These are phyloP conservation scores for Pelagomonas calceolata DNA, from an alignment of 108 stramenopile genomes.

Conservation along the genomic window DNA sequence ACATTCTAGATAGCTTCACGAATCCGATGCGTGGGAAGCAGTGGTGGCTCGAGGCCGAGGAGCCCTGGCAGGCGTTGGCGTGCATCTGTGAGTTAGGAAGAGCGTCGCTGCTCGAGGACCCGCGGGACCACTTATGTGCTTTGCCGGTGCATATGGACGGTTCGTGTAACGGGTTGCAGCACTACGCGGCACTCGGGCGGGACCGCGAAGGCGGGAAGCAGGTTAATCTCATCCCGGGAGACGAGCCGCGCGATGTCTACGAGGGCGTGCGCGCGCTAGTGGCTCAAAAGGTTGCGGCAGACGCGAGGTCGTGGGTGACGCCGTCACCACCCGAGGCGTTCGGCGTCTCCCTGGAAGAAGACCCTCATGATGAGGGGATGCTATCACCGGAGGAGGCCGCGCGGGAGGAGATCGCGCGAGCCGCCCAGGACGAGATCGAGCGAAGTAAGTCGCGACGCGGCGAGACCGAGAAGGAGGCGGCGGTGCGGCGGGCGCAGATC, in stretches of 20 bases:
- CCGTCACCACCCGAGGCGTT: conserved; percentile 14
- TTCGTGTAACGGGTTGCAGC: conserved; percentile 98
- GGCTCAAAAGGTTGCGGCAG: conserved; percentile 6
- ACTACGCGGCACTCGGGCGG: conserved; percentile 97
- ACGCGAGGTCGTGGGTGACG: conserved; percentile 2
- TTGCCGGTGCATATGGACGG: conserved; percentile 97
- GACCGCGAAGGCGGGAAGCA: conserved; percentile 86
- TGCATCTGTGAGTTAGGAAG: conserved; percentile 78
- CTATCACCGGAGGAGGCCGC: background rate
- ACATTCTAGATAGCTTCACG: conserved; percentile 68
- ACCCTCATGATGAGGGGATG: background rate
- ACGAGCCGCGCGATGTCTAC: conserved; percentile 94
- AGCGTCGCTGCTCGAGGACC: conserved; percentile 83
- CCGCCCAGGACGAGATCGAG: background rate
- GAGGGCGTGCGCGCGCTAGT: conserved; percentile 59
- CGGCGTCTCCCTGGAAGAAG: conserved; percentile 50
- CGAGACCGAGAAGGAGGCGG: conserved; percentile 10
- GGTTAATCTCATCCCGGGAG: conserved; percentile 81
- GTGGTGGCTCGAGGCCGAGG: conserved; percentile 92
- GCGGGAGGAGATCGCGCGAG: background rate
- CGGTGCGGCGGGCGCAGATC: conserved; percentile 49
- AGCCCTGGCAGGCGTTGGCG: conserved; percentile 97
- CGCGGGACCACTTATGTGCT: conserved; percentile 63
- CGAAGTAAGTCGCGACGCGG: conserved; percentile 1
- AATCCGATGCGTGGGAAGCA: conserved; percentile 46